Conservation (phyloP, 2,329 filamentous ascomycete genomes). For the Trichoderma sp. region DNA sequence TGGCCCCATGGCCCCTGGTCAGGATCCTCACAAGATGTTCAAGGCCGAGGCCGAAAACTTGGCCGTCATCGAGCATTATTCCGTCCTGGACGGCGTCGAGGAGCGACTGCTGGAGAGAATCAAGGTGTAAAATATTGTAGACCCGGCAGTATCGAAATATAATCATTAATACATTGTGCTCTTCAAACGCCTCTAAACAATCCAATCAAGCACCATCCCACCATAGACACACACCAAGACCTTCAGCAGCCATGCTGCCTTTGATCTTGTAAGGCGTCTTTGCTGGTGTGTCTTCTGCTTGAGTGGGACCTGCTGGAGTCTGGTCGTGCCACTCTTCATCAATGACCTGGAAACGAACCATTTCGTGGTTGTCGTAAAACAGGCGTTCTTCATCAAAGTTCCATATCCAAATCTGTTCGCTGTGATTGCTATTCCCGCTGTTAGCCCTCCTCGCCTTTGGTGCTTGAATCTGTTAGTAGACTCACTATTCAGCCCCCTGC, state of each 20-base stretch:
- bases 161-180: slow-evolving; percentile 27
- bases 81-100: slow-evolving; percentile 85
- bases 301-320: slow-evolving; percentile 65
- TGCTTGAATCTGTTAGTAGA: background rate
- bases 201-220: slow-evolving; percentile 47
- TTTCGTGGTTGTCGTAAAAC: slow-evolving; percentile 87
- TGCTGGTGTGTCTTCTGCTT: slow-evolving; percentile 59
- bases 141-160: slow-evolving; percentile 20
- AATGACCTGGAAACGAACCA: slow-evolving; percentile 81
- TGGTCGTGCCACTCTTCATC: slow-evolving; percentile 91
- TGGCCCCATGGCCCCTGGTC: slow-evolving; percentile 72
- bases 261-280: slow-evolving; percentile 71
- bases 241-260: slow-evolving; percentile 62
- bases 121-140: slow-evolving; percentile 35
- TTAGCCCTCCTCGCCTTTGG: slow-evolving; percentile 6
- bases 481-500: slow-evolving; percentile 73
- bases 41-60: slow-evolving; percentile 90
- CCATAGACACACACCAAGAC: slow-evolving; percentile 63
- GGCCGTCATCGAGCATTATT: slow-evolving; percentile 91
- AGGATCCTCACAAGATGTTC: slow-evolving; percentile 96
- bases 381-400: slow-evolving; percentile 69
- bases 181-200: slow-evolving; percentile 25
- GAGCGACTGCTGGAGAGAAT: slow-evolving; percentile 68
- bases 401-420: slow-evolving; percentile 84
- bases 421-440: slow-evolving; percentile 58